Evolutionary conservation across 1,139 yeast species (phyloP).

Genomic region (Tardiomyces digboiensis): DNA sequence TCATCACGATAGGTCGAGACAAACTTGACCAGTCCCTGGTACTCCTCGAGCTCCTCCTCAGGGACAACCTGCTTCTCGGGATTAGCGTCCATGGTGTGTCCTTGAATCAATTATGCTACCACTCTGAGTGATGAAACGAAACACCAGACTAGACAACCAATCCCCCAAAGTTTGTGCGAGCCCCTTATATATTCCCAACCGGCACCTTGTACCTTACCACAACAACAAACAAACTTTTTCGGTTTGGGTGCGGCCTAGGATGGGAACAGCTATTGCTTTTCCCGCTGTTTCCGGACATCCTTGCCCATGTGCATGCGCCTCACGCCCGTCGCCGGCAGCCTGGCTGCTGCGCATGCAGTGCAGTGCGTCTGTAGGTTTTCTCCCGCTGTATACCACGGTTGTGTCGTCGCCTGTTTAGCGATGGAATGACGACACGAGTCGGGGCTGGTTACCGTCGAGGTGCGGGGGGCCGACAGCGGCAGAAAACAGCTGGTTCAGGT

Average conservation of each 20-base stretch:
- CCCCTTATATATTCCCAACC: neutral
- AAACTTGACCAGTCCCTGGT: constrained; percentile 27
- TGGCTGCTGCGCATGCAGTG: too few relatives aligned
- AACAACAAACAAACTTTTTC: constrained; percentile 1
- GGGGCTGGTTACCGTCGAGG: too few relatives aligned
- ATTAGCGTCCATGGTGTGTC: constrained; percentile 11
- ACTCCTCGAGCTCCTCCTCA: constrained; percentile 25
- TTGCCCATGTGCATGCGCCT: neutral
- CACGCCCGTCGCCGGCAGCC: neutral
- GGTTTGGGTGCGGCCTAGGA: neutral
- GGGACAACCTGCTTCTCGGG: constrained; percentile 9
- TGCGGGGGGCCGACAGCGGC: too few relatives aligned
- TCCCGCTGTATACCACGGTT: too few relatives aligned
- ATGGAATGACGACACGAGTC: too few relatives aligned
- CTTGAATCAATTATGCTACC: neutral
- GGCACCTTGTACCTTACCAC: neutral
- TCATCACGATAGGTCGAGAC: constrained; percentile 27
- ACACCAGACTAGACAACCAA: neutral
- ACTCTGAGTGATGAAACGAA: neutral
- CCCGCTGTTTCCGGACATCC: neutral
- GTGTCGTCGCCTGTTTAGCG: too few relatives aligned
- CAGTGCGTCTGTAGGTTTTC: too few relatives aligned
- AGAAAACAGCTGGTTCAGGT: too few relatives aligned
- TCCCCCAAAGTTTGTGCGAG: too few relatives aligned
- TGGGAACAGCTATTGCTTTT: constrained; percentile 1